Percentiles rank a stretch among this genome's conserved stretches.
These are phyloP conservation scores for Cucumis sativus DNA, from an alignment of 306 rosid species.

Conservation along the genomic window Cucumber_9930_V3 NC_026655.2:22232001-22232500, in stretches of 20 bases:
- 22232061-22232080: background rate
- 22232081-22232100: background rate
- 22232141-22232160: background rate
- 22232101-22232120: background rate
- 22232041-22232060: background rate
- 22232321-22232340: slow-evolving; percentile 24
- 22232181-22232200: background rate
- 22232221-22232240: background rate
- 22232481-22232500: background rate
- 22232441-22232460: background rate
- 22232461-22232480: background rate
- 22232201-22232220: background rate
- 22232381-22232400: background rate
- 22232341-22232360: slow-evolving; percentile 13
- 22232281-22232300: background rate
- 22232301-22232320: background rate
- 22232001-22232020: background rate
- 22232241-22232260: background rate
- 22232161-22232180: background rate
- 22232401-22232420: background rate
- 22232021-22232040: background rate
- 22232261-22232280: background rate
- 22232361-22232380: background rate
- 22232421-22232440: background rate
- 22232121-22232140: background rate